Percentiles rank a stretch among this genome's conserved stretches.
These are phyloP conservation scores for Rhodosporidiobolus sp. DNA, from an alignment of 768 basidiomycete species.

Conservation along the genomic window DNA sequence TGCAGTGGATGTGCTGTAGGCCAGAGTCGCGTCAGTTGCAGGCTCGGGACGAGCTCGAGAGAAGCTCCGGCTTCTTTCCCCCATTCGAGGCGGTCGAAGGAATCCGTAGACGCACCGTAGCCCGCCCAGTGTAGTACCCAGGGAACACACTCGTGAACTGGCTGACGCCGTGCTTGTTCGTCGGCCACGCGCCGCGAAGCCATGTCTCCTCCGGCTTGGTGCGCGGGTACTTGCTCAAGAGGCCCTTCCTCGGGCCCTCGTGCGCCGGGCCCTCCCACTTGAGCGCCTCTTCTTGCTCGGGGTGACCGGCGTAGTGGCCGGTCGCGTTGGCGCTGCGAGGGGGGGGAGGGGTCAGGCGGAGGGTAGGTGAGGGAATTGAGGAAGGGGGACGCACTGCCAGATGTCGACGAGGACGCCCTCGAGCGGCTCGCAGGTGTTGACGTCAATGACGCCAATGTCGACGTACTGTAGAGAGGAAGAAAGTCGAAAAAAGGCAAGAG, in stretches of 20 bases:
- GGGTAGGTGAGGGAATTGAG: not conserved
- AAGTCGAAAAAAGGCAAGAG: not conserved
- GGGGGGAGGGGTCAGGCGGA: no score
- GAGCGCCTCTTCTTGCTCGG: slow-evolving; percentile 42
- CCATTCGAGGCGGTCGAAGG: not conserved
- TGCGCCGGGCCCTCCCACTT: slow-evolving; percentile 44
- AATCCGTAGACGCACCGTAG: not conserved
- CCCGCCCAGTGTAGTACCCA: slow-evolving; percentile 44
- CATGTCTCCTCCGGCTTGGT: slow-evolving; percentile 47
- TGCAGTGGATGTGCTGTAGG: slow-evolving; percentile 41
- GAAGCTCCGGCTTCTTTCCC: no score
- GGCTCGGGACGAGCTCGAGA: no score
- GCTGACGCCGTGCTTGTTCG: slow-evolving; percentile 47
- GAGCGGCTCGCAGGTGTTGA: slow-evolving; percentile 47
- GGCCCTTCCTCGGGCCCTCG: slow-evolving; percentile 44
- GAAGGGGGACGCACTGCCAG: slow-evolving; percentile 37
- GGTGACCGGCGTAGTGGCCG: slow-evolving; percentile 47
- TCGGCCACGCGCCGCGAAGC: slow-evolving; percentile 47
- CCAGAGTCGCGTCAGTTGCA: no score
- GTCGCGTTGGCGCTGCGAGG: slow-evolving; percentile 40
- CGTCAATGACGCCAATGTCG: slow-evolving; percentile 48
- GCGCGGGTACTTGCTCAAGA: slow-evolving; percentile 46
- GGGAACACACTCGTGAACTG: slow-evolving; percentile 47
- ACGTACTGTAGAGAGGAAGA: slow-evolving; percentile 34
- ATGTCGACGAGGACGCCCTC: slow-evolving; percentile 46